Conservation (phyloP, 2,329 filamentous ascomycete species). For the Leptographium wingfieldii region DNA sequence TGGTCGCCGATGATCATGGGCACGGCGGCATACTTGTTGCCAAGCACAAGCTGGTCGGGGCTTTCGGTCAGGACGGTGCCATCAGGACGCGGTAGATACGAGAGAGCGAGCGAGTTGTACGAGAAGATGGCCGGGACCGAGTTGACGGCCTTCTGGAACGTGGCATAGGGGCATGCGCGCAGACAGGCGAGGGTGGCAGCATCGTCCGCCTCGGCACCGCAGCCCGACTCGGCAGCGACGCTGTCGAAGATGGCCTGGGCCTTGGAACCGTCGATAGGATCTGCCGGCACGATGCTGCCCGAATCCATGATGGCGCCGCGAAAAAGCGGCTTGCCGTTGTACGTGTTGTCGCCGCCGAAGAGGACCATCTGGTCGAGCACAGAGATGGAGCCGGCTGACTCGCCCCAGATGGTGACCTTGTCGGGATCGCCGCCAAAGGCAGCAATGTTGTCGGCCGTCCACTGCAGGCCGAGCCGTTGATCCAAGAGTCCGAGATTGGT, state of each 20-base stretch:
- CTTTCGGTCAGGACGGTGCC: slow-evolving; percentile 47
- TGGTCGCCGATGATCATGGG: slow-evolving; percentile 55
- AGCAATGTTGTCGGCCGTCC: slow-evolving; percentile 65
- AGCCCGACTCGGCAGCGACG: slow-evolving; percentile 49
- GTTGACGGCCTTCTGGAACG: slow-evolving; percentile 53
- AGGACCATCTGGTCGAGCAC: slow-evolving; percentile 65
- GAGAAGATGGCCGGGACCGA: slow-evolving; percentile 56
- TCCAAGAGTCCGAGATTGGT: slow-evolving; percentile 62
- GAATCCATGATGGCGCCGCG: slow-evolving; percentile 68
- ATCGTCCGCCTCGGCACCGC: slow-evolving; percentile 37
- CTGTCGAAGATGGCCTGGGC: slow-evolving; percentile 51
- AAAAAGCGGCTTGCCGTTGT: slow-evolving; percentile 66
- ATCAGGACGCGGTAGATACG: slow-evolving; percentile 65
- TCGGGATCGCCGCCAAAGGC: slow-evolving; percentile 66
- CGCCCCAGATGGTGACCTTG: slow-evolving; percentile 73
- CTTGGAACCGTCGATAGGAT: slow-evolving; percentile 52
- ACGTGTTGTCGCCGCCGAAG: slow-evolving; percentile 52
- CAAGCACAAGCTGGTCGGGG: slow-evolving; percentile 42
- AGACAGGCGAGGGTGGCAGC: slow-evolving; percentile 53
- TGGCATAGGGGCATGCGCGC: slow-evolving; percentile 43
- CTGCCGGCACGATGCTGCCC: slow-evolving; percentile 48
- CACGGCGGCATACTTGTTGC: slow-evolving; percentile 36
- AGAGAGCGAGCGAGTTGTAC: slow-evolving; percentile 56
- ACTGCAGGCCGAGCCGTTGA: slow-evolving; percentile 59
- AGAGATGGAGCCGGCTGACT: slow-evolving; percentile 59